These are phyloP conservation scores for Fusarium acutatum DNA, from an alignment of 2,329 filamentous ascomycete species.

Conservation along the genomic window DNA sequence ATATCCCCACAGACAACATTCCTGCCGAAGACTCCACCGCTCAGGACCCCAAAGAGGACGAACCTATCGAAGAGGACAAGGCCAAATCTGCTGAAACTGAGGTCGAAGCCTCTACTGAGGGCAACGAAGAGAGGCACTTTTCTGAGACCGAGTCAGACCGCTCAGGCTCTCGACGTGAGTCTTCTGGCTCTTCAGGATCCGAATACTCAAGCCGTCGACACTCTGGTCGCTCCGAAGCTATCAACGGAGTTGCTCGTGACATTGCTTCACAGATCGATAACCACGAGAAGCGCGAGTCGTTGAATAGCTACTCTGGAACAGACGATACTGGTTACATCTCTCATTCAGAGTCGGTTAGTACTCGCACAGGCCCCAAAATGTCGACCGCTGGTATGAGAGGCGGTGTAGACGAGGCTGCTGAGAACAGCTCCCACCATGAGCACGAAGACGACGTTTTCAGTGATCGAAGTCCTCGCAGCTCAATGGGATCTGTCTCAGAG, in stretches of 20 bases:
- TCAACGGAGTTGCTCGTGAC: slow-evolving; percentile 61
- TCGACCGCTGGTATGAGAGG: slow-evolving; percentile 32
- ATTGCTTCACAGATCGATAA: slow-evolving; percentile 59
- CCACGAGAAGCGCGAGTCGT: slow-evolving; percentile 39
- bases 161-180: slow-evolving; percentile 33
- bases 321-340: slow-evolving; percentile 38
- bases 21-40: slow-evolving; percentile 3
- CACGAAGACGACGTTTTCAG: slow-evolving; percentile 68
- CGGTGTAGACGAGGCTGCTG: slow-evolving; percentile 44
- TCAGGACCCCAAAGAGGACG: slow-evolving; percentile 9
- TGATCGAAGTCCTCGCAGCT: slow-evolving; percentile 65
- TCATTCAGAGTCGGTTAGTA: slow-evolving; percentile 38
- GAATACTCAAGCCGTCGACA: slow-evolving; percentile 46
- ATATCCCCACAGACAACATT: slow-evolving; percentile 10
- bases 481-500: slow-evolving; percentile 60
- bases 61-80: slow-evolving; percentile 10
- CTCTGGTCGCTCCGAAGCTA: slow-evolving; percentile 59
- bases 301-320: slow-evolving; percentile 35
- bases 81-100: slow-evolving; percentile 9
- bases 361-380: slow-evolving; percentile 37
- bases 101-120: slow-evolving; percentile 4
- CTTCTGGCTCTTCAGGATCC: slow-evolving; percentile 36
- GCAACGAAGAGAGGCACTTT: slow-evolving; percentile 15
- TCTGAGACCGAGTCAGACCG: slow-evolving; percentile 31
- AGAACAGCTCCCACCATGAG: slow-evolving; percentile 61